Percentiles rank a stretch among this genome's conserved stretches.
Evolutionary conservation across 192 early-diverging fungal species (phyloP).

Genomic region (Podila epigama): DNA sequence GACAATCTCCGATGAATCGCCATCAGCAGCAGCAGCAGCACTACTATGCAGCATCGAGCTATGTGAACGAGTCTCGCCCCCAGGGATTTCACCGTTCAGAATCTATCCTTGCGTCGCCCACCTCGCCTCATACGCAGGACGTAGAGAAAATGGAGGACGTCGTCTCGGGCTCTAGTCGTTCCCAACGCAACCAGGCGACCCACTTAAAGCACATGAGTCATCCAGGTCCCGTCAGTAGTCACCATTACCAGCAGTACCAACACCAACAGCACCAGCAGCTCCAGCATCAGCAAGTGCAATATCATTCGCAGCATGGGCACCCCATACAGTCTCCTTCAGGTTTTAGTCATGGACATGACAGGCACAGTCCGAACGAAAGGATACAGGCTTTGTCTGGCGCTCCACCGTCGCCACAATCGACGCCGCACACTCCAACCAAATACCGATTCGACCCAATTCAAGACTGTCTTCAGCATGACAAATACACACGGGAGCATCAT

Average conservation of each 20-base stretch:
- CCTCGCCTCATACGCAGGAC: slow-evolving; percentile 44
- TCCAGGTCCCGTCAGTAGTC: not conserved
- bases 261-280: not conserved
- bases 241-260: slow-evolving; percentile 3
- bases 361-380: not conserved
- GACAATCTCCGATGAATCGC: too few species aligned
- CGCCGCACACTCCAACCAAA: slow-evolving; percentile 45
- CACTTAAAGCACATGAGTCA: not conserved
- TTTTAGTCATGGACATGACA: not conserved
- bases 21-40: slow-evolving; percentile 13
- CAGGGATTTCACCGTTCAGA: slow-evolving; percentile 1
- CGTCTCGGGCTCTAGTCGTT: slow-evolving; percentile 3
- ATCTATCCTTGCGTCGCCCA: slow-evolving; percentile 28
- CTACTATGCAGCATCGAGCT: not conserved
- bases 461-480: slow-evolving; percentile 44
- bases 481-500: slow-evolving; percentile 10
- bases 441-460: slow-evolving; percentile 46
- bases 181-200: not conserved
- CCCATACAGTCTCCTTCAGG: slow-evolving; percentile 6
- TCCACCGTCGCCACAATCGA: slow-evolving; percentile 39
- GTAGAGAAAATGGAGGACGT: slow-evolving; percentile 45
- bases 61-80: slow-evolving; percentile 7
- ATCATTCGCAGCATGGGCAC: not conserved
- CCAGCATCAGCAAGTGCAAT: not conserved
- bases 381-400: slow-evolving; percentile 17